Evolutionary conservation across 2,329 filamentous ascomycete species (phyloP).

Genomic region (Thyridium curvatum): DNA sequence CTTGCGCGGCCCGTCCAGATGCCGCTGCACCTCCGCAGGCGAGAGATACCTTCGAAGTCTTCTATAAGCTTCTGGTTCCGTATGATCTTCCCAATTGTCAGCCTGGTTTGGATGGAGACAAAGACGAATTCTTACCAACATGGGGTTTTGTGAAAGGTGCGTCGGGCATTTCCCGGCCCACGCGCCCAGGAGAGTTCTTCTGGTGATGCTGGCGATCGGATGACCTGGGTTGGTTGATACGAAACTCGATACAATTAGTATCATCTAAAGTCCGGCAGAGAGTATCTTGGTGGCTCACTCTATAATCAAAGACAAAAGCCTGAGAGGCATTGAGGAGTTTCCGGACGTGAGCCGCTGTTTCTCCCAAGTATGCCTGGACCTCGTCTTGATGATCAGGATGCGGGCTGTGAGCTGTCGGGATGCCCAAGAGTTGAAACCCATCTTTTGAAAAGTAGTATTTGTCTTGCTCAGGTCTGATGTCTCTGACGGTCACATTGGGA

Average conservation of each 20-base stretch:
- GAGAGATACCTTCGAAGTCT: slow-evolving; percentile 1
- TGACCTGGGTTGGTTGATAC: neutral
- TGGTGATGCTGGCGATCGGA: neutral
- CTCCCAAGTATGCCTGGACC: neutral
- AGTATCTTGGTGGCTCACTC: neutral
- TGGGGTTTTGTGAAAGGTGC: slow-evolving; percentile 1
- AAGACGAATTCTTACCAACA: neutral
- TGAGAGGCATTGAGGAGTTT: neutral
- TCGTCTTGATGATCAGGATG: slow-evolving; percentile 1
- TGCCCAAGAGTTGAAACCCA: neutral
- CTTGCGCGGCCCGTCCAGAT: slow-evolving; percentile 1
- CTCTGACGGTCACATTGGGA: neutral
- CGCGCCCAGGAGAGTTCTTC: neutral
- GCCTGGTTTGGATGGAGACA: too few species aligned
- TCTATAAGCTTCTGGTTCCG: neutral
- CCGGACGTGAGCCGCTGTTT: neutral
- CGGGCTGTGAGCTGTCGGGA: neutral
- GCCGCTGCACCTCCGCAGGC: neutral
- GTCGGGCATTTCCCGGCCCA: neutral
- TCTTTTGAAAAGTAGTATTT: neutral
- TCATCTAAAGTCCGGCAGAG: neutral
- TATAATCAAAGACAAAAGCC: slow-evolving; percentile 1
- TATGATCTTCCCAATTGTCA: too few species aligned
- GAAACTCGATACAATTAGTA: neutral
- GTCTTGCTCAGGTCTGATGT: slow-evolving; percentile 1